phyloP scores from a whole-genome alignment of 2,329 filamentous ascomycete genomes.

The Phialophora verrucosa region DNA sequence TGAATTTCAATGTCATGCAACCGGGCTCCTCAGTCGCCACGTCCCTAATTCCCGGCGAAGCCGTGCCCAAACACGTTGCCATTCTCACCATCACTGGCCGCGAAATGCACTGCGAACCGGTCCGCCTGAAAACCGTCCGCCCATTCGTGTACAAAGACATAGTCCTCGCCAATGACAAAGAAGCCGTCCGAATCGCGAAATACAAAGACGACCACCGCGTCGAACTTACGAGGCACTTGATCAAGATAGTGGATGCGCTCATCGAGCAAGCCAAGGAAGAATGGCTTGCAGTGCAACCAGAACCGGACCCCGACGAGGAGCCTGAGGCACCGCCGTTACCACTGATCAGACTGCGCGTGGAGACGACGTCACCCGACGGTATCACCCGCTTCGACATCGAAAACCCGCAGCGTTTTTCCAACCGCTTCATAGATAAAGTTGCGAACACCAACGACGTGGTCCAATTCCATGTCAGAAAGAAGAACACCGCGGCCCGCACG shows the following conservation, averaged over 20 bases:
- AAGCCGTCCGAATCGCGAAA: slow-evolving; percentile 77
- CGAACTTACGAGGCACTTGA: slow-evolving; percentile 77
- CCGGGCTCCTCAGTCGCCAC: slow-evolving; percentile 96
- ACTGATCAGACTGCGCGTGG: slow-evolving; percentile 86
- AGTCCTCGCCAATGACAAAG: slow-evolving; percentile 73
- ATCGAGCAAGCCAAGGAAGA: slow-evolving; percentile 82
- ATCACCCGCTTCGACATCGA: slow-evolving; percentile 81
- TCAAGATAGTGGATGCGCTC: slow-evolving; percentile 79
- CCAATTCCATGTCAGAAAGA: slow-evolving; percentile 89
- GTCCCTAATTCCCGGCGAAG: slow-evolving; percentile 86
- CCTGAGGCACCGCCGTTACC: slow-evolving; percentile 69
- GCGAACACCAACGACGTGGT: slow-evolving; percentile 95
- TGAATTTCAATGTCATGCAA: slow-evolving; percentile 93
- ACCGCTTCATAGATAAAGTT: slow-evolving; percentile 85
- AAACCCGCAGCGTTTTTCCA: slow-evolving; percentile 95
- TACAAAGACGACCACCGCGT: slow-evolving; percentile 82
- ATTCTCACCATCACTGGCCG: slow-evolving; percentile 83
- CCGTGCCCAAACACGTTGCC: slow-evolving; percentile 87
- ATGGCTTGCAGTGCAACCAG: slow-evolving; percentile 79
- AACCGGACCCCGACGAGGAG: slow-evolving; percentile 61
- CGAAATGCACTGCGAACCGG: slow-evolving; percentile 78
- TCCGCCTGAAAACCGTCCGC: slow-evolving; percentile 84
- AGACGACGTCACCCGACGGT: slow-evolving; percentile 83
- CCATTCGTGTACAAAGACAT: slow-evolving; percentile 90
- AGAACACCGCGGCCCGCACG: slow-evolving; percentile 52